Base-by-base conservation (phyloP, 2,329 filamentous ascomycete species). In the Esteya vermicola region DNA sequence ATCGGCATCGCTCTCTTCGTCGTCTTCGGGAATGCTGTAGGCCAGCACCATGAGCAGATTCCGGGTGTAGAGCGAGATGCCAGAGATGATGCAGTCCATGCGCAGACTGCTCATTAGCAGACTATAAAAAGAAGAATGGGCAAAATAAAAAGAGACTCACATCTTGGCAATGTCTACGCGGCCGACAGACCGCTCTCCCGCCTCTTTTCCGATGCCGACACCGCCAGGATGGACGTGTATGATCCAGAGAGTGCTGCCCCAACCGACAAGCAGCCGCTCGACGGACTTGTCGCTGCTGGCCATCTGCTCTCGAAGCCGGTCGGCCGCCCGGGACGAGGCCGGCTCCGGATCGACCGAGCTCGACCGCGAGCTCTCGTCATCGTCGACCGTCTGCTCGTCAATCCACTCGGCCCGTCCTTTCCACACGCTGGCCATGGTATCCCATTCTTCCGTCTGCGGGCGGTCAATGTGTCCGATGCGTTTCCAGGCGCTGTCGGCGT, bases 61-160 rank as follows among this genome's bases (percentile, higher is more conserved):
- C 56, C 85, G 85, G 56, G 86, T 94, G 76, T 95, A 96, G 61
- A 98, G 71, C 48, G 89, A 93, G 60, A 98, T 81, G 53, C 91
- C 91, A 56, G 91, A 94, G 66, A 98, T 85, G 58, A 94, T 86
- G 67, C 91, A 96, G 64, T 98, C 91, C 61, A 91, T 93, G 54
- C 86, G 83, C 61, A 96, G 74, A 61, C 81, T 88, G 48, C 12
- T 8, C 7, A 23, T 39, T 18, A 39, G 37, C 9, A 39, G 7
- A 22, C 40, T 9, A 27, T 14, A 33, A 8, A 31, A 14, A 31
- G 6, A 16, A 31, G 28, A n/a, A 3, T 31, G 5, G 13, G 28
- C 9, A 3, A n/a, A n/a, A n/a, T n/a, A n/a, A n/a, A n/a, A n/a
- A n/a, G n/a, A n/a, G n/a, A 71, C 83, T 71, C 57, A 93, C 84